Percentiles rank a stretch among this genome's conserved stretches.
These are phyloP conservation scores for Plasmodium berghei DNA, from an alignment of 169 alveolate genomes.

Conservation along the genomic window DNA sequence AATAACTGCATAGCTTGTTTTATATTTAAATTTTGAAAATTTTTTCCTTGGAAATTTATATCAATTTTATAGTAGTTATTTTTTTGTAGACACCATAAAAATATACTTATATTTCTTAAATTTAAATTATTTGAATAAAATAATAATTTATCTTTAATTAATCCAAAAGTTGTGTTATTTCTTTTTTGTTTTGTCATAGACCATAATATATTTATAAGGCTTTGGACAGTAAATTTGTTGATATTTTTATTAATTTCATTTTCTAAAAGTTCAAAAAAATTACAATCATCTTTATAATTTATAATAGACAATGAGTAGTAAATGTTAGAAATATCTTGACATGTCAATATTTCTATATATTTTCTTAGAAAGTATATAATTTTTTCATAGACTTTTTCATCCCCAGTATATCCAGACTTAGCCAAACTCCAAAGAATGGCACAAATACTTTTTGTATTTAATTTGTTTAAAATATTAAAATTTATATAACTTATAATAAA, in stretches of 20 bases:
- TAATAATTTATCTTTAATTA: slow-evolving; percentile 58
- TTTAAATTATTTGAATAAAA: slow-evolving; percentile 56
- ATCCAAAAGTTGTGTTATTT: slow-evolving; percentile 18
- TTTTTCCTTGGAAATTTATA: slow-evolving; percentile 31
- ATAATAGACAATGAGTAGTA: slow-evolving; percentile 53
- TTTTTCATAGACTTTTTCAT: slow-evolving; percentile 29
- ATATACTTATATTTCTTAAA: slow-evolving; percentile 60
- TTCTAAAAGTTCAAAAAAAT: slow-evolving; percentile 39
- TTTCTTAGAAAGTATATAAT: slow-evolving; percentile 38
- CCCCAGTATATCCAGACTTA: slow-evolving; percentile 28
- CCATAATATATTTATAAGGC: slow-evolving; percentile 62
- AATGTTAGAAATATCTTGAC: slow-evolving; percentile 56
- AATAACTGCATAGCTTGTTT: slow-evolving; percentile 74
- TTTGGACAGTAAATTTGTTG: slow-evolving; percentile 48
- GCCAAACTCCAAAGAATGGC: slow-evolving; percentile 74
- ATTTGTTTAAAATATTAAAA: slow-evolving; percentile 44
- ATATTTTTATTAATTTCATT: slow-evolving; percentile 60
- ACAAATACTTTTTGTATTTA: slow-evolving; percentile 73
- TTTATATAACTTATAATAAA: slow-evolving; percentile 27
- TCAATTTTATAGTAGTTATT: slow-evolving; percentile 42
- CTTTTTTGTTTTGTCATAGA: slow-evolving; percentile 66
- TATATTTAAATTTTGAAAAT: slow-evolving; percentile 51
- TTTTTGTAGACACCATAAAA: slow-evolving; percentile 66
- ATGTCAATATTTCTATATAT: slow-evolving; percentile 29
- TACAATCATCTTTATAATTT: slow-evolving; percentile 17